Conservation (phyloP, 1,284 basidiomycete species). For the Grifola frondosa region DNA sequence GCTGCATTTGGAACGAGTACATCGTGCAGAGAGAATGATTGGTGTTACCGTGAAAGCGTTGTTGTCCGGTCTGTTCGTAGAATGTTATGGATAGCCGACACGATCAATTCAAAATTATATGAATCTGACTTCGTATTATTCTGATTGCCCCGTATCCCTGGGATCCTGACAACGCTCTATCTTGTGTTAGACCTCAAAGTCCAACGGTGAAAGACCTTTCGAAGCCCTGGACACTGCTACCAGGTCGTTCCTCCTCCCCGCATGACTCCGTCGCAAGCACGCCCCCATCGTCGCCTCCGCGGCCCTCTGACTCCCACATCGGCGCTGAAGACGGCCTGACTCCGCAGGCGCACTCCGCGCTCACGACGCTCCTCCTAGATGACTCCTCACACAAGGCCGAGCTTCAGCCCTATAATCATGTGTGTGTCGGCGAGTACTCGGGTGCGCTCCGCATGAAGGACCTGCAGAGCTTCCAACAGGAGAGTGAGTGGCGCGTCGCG, state of each 20-base stretch:
- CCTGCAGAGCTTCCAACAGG: constrained; percentile 31
- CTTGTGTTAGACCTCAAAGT: constrained; percentile 54
- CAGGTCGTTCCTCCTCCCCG: constrained; percentile 15
- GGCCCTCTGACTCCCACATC: constrained; percentile 7
- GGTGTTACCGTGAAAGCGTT: too few relatives aligned
- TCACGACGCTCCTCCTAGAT: constrained; percentile 77
- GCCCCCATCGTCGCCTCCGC: constrained; percentile 11
- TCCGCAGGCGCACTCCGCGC: constrained; percentile 49
- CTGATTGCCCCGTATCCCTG: background rate
- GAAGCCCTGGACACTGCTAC: constrained; percentile 66
- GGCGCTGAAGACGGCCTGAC: constrained; percentile 5
- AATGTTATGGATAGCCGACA: too few relatives aligned
- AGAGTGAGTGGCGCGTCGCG: constrained; percentile 21
- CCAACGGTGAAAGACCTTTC: constrained; percentile 76
- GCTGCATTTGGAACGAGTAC: too few relatives aligned
- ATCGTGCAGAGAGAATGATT: too few relatives aligned
- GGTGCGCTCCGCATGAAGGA: constrained; percentile 45
- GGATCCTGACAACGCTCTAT: constrained; percentile 4
- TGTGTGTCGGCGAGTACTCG: constrained; percentile 72
- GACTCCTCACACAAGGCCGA: constrained; percentile 78
- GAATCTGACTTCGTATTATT: background rate
- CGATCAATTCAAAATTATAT: too few relatives aligned
- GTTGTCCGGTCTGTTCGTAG: too few relatives aligned
- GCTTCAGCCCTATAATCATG: constrained; percentile 79
- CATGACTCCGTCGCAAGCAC: constrained; percentile 20